Percentiles rank a stretch among this genome's conserved stretches.
Conservation (phyloP, 2,329 filamentous ascomycete genomes). For the Herpomyces periplanetae region DNA sequence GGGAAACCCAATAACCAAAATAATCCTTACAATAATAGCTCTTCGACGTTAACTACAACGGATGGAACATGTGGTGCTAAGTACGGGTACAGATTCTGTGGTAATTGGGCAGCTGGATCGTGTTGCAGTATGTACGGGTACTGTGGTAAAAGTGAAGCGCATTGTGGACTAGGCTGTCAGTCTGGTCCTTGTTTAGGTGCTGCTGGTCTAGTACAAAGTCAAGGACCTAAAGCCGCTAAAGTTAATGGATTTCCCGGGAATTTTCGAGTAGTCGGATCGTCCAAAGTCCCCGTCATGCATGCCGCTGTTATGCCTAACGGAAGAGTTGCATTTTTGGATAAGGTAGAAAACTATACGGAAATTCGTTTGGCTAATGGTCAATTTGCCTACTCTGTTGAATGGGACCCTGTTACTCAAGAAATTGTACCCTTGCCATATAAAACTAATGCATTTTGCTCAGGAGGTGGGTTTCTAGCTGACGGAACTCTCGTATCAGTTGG, state of each 20-base stretch:
- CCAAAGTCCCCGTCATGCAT: slow-evolving; percentile 22
- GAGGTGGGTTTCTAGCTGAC: slow-evolving; percentile 17
- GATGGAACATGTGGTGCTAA: slow-evolving; percentile 15
- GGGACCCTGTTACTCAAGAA: slow-evolving; percentile 13
- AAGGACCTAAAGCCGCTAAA: slow-evolving; percentile 10
- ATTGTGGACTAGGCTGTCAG: slow-evolving; percentile 17
- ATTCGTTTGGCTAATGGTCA: slow-evolving; percentile 14
- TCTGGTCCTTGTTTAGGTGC: slow-evolving; percentile 13
- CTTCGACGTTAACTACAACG: slow-evolving; percentile 8
- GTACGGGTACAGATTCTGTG: slow-evolving; percentile 13
- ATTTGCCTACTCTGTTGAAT: slow-evolving; percentile 19
- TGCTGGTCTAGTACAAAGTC: slow-evolving; percentile 8
- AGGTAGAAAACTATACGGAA: slow-evolving; percentile 20
- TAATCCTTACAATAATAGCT: slow-evolving; percentile 1
- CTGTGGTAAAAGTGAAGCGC: slow-evolving; percentile 11
- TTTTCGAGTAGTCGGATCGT: slow-evolving; percentile 13
- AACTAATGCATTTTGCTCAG: slow-evolving; percentile 21
- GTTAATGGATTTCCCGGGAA: slow-evolving; percentile 10
- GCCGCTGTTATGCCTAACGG: slow-evolving; percentile 18
- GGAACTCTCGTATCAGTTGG: slow-evolving; percentile 15
- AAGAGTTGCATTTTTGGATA: slow-evolving; percentile 19
- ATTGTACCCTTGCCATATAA: slow-evolving; percentile 12
- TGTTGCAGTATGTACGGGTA: slow-evolving; percentile 19
- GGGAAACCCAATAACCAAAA: slow-evolving; percentile 2
- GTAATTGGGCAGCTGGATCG: slow-evolving; percentile 12